Evolutionary conservation across 2,329 filamentous ascomycete species (phyloP), one percentile per base, ranked within the genome.

Genomic region (Claviceps humidiphila): DNA sequence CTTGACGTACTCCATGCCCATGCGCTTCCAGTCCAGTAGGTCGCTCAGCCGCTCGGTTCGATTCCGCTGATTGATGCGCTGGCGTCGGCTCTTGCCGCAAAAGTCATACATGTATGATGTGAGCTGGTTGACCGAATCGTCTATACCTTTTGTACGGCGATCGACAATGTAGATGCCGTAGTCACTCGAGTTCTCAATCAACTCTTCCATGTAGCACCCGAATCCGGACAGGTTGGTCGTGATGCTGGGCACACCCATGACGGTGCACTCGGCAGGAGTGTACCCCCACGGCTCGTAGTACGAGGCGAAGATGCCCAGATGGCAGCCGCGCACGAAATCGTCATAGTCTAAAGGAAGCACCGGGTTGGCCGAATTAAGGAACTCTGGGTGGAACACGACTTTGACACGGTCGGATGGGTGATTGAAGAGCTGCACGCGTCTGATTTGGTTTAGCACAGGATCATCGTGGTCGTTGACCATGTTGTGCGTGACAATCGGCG

Each of bases 261-360:
- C 93, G 0, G 93, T 97, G 70, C 93, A 98, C 69, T 97, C 93
- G 50, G 93, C 91, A 0, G 91, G 93, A 2, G 93, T 98, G 71
- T 98, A 98, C 46, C 93, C 93, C 93, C 93, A 98, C 8, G 93
- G 93, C 72, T 98, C 93, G 68, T 98, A 98, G 78, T 97, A 97
- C 2, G 93, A 97, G 24, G 91, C 78, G 71, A 98, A 98, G 53
- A 98, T 82, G 62, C 93, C 93, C 64, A 98, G 73, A 69, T 98
- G 91, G 42, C 91, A 97, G 58, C 93, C 93, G 52, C 93, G 88
- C 45, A 98, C 93, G 65, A 98, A 98, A 68, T 98, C 93, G 63
- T 98, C 93, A 63, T 98, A 97, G 71, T 97, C 93, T 64, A 98
- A 77, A 17, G 93, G 90, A 38, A 98, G 76, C 2, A 98, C 90